Evolutionary conservation across 2,329 filamentous ascomycete genomes (phyloP).

Genomic region (Colletotrichum limetticola): DNA sequence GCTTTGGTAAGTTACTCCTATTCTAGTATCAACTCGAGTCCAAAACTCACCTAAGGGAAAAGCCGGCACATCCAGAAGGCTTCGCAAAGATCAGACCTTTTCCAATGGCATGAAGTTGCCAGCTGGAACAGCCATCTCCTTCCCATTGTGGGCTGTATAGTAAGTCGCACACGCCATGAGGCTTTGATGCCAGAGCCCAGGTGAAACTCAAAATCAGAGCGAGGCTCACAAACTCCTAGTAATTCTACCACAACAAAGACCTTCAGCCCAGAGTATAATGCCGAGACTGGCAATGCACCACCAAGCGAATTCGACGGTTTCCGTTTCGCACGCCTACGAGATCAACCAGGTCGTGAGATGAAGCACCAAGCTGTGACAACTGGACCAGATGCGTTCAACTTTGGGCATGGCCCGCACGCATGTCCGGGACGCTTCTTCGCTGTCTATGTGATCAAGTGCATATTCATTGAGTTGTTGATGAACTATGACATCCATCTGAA

Average conservation of each 20-base stretch:
- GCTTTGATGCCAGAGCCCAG: not conserved
- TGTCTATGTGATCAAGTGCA: conserved; percentile 35
- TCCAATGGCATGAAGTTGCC: conserved; percentile 45
- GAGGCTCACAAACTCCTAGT: not conserved
- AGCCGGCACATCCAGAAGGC: conserved; percentile 51
- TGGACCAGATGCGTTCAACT: conserved; percentile 54
- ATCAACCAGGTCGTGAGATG: conserved; percentile 31
- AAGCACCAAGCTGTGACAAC: conserved; percentile 45
- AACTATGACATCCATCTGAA: conserved; percentile 31
- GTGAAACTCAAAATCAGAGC: too few species aligned
- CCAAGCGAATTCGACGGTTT: conserved; percentile 40
- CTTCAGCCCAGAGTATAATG: conserved; percentile 37
- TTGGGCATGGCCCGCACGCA: conserved; percentile 39
- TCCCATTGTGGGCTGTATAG: conserved; percentile 38
- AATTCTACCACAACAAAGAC: conserved; percentile 28
- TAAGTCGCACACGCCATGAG: not conserved
- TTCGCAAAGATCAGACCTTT: conserved; percentile 51
- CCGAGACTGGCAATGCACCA: conserved; percentile 25
- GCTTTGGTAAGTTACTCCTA: not conserved
- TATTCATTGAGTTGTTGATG: conserved; percentile 30
- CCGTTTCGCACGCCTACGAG: conserved; percentile 39
- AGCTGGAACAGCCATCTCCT: conserved; percentile 39
- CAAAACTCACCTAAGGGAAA: conserved; percentile 51
- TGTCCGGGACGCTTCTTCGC: conserved; percentile 36
- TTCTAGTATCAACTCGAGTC: conserved; percentile 49